Conservation (phyloP, 768 basidiomycete species). For the Hericium erinaceus region DNA sequence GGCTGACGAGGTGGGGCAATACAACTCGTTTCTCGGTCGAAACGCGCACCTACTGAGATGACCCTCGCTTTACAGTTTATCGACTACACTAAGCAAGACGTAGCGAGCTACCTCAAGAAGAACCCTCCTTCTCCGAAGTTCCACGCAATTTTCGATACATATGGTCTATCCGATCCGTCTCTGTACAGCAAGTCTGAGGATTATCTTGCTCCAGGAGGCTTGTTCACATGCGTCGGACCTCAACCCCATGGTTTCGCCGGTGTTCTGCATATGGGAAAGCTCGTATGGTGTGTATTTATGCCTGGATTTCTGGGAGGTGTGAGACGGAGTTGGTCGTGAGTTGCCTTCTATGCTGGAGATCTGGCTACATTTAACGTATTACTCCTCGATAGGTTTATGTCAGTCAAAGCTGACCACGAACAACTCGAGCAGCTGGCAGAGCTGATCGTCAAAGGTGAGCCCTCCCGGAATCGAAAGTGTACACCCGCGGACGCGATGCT, state of each 20-base stretch:
- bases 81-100: conserved; percentile 48
- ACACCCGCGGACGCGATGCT: no score
- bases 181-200: conserved; percentile 41
- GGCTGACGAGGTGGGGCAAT: conserved; percentile 45
- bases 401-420: no score
- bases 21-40: neutral
- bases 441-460: no score
- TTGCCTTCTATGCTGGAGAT: neutral
- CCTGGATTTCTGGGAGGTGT: conserved; percentile 49
- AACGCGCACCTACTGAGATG: neutral
- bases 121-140: conserved; percentile 42
- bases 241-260: conserved; percentile 20
- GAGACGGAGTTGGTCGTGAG: conserved; percentile 38
- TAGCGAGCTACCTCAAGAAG: conserved; percentile 35
- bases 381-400: no score
- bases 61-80: conserved; percentile 29
- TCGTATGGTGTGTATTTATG: conserved; percentile 12
- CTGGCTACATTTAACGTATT: no score
- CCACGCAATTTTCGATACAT: conserved; percentile 52
- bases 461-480: no score
- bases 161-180: conserved; percentile 34
- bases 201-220: conserved; percentile 46
- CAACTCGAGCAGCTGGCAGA: no score
- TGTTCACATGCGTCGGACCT: conserved; percentile 46
- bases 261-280: conserved; percentile 2